Conservation (phyloP, 306 rosid genomes). For the Cucurbita argyrosperma region DNA sequence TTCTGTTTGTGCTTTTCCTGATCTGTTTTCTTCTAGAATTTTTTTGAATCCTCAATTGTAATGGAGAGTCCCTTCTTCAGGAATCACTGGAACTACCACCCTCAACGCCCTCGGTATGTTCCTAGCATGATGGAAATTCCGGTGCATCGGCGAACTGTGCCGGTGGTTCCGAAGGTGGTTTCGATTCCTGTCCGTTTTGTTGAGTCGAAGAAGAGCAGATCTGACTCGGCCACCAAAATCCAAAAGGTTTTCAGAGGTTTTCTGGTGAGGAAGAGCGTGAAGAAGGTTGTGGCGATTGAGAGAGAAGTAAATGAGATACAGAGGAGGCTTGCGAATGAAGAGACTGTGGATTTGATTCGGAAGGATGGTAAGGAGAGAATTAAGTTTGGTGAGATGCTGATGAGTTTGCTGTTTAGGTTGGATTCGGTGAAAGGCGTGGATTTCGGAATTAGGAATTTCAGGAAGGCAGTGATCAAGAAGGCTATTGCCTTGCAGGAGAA, state of each 20-base stretch:
- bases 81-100: conserved; percentile 8
- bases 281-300: conserved; percentile 27
- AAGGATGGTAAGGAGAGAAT: conserved; percentile 40
- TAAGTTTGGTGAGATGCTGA: conserved; percentile 37
- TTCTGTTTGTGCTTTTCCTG: not conserved
- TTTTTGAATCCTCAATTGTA: not conserved
- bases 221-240: conserved; percentile 29
- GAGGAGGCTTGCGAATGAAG: conserved; percentile 9
- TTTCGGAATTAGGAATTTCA: conserved; percentile 36
- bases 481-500: conserved; percentile 53
- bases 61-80: conserved; percentile 21
- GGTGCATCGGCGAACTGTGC: conserved; percentile 6
- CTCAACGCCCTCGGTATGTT: not conserved
- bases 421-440: conserved; percentile 46
- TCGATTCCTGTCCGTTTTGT: conserved; percentile 47
- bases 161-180: conserved; percentile 26
- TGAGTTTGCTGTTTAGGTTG: conserved; percentile 49
- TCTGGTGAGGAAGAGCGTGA: conserved; percentile 44
- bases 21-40: no score
- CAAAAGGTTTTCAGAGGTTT: conserved; percentile 50
- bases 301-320: conserved; percentile 32
- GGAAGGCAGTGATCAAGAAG: conserved; percentile 41
- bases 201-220: conserved; percentile 11
- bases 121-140: conserved; percentile 1
- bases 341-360: conserved; percentile 15